phyloP scores from a whole-genome alignment of 108 stramenopile species.

The Skeletonema costatum region DNA sequence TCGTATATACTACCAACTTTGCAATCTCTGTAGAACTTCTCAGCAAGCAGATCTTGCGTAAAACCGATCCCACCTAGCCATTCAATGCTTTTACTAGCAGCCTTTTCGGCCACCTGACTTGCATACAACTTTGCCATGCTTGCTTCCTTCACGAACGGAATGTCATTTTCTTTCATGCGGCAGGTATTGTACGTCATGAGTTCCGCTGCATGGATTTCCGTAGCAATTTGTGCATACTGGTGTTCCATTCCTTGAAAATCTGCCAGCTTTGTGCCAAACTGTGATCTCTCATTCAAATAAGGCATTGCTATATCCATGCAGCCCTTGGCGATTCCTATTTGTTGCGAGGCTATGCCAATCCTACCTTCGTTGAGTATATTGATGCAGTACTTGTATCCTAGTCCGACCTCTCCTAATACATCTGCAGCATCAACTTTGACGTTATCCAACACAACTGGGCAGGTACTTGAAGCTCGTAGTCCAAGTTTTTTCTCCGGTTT shows the following conservation, averaged over 20 bases:
- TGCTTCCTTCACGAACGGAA: conserved; percentile 93
- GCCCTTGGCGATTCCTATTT: conserved; percentile 94
- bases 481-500: conserved; percentile 92
- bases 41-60: conserved; percentile 85
- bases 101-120: conserved; percentile 89
- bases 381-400: conserved; percentile 95
- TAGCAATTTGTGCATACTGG: conserved; percentile 92
- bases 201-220: conserved; percentile 94
- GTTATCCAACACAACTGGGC: conserved; percentile 87
- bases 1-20: conserved; percentile 98
- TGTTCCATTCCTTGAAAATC: conserved; percentile 95
- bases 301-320: conserved; percentile 90
- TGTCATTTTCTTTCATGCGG: conserved; percentile 87
- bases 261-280: conserved; percentile 88
- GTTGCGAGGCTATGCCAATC: conserved; percentile 94
- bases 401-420: conserved; percentile 89
- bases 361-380: conserved; percentile 97
- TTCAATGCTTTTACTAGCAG: conserved; percentile 87
- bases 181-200: conserved; percentile 92
- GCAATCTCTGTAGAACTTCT: conserved; percentile 96
- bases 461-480: conserved; percentile 89
- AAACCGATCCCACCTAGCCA: conserved; percentile 96
- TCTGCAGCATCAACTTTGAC: conserved; percentile 78
- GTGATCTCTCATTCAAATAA: conserved; percentile 88
- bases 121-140: conserved; percentile 94